Evolutionary conservation across 768 basidiomycete genomes (phyloP).

Genomic region (Mycena belliarum): DNA sequence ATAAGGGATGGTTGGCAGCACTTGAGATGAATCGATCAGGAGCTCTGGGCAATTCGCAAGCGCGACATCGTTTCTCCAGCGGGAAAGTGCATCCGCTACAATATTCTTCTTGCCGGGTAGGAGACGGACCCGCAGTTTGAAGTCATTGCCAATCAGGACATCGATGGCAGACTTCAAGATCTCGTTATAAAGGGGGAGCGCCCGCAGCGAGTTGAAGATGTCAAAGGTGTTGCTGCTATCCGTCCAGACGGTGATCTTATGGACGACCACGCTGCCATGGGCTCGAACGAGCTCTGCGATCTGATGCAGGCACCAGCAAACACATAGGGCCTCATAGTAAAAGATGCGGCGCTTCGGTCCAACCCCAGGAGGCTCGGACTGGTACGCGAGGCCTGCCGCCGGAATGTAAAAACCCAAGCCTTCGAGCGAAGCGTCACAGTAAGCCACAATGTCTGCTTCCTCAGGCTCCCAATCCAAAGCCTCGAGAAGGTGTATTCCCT

Average conservation of each 20-base stretch:
- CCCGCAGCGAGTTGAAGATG: slow-evolving; percentile 22
- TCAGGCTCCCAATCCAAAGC: slow-evolving; percentile 19
- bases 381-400: slow-evolving; percentile 3
- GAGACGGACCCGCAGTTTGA: slow-evolving; percentile 28
- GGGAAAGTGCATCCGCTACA: slow-evolving; percentile 32
- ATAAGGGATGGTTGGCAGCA: slow-evolving; percentile 5
- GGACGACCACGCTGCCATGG: not conserved
- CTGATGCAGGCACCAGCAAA: slow-evolving; percentile 17
- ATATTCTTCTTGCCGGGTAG: slow-evolving; percentile 24
- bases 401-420: slow-evolving; percentile 28
- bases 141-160: not conserved
- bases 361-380: slow-evolving; percentile 3
- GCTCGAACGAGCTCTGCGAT: not conserved
- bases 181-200: slow-evolving; percentile 20
- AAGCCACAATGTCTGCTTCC: slow-evolving; percentile 18
- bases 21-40: not conserved
- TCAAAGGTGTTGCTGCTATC: slow-evolving; percentile 27
- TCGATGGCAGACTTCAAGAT: slow-evolving; percentile 22
- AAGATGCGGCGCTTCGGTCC: slow-evolving; percentile 21
- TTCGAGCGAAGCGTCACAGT: slow-evolving; percentile 24
- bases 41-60: slow-evolving; percentile 2
- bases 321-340: slow-evolving; percentile 27
- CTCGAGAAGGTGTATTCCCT: slow-evolving; percentile 26
- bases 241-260: slow-evolving; percentile 23
- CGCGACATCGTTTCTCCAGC: slow-evolving; percentile 10